Base-by-base conservation (phyloP, 139 green algal genomes). In the Volvox africanus region DNA sequence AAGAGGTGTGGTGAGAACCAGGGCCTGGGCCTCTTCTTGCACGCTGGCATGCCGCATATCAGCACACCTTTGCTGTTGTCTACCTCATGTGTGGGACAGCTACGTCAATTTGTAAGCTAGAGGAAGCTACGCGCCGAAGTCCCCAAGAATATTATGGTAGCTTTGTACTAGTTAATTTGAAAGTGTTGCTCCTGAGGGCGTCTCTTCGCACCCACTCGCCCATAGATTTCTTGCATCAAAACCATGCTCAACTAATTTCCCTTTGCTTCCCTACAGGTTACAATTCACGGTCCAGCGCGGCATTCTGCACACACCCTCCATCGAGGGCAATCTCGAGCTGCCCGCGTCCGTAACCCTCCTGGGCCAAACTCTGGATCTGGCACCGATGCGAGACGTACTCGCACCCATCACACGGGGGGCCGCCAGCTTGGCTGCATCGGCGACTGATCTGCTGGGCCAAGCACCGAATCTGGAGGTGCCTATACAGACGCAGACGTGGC, bases 301-400 rank as follows among this genome's bases (percentile, higher is more conserved):
- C 61, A 85, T 87, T 22, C 92, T 99, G 80, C 81, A 92, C 61
- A 97, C 96, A 0, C 95, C 97, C 16, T 82, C 97, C 93, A 94
- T 98, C 61, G 86, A 97, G 79, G 65, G 90, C 55, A 95, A 97
- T 91, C 83, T 98, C 32, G 93, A 97, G 50, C 87, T 99, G 32
- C 97, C 97, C 12, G 67, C 82, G 50, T 92, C 79, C 20, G 28
- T 99, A 35, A 92, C 92, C 24, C 68, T 99, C n/a, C 80, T 98
- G 92, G 97, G 97, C 18, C 95, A 97, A 92, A 80, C 73, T 1
- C 36, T 99, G 0, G 97, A 99, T 91, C 91, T 98, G 35, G 86
- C 80, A 19, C 88, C 86, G 82, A 76, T 98, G n/a, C 93, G 95
- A 67, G 88, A 93, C 18, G 86, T 92, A 68, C 86, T 97, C 88